Evolutionary conservation across 1,284 basidiomycete species (phyloP), one percentile per base, ranked within the genome.

Genomic region (Coniophora puteana): DNA sequence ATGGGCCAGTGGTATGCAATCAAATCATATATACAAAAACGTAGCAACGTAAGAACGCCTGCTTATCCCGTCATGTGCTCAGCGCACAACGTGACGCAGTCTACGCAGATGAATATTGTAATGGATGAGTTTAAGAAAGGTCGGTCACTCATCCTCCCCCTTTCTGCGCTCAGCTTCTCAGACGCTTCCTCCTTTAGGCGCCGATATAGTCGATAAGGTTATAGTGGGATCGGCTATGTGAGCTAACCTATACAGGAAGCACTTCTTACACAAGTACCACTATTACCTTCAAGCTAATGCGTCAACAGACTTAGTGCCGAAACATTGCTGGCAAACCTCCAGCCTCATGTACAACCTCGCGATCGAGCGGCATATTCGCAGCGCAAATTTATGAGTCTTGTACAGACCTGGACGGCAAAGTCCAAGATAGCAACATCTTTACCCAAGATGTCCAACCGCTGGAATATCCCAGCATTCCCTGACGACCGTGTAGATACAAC

Each of bases 21-120:
- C 55, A 91, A 92, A n/a, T n/a, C n/a, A n/a, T n/a, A n/a, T n/a
- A n/a, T n/a, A n/a, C n/a, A n/a, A n/a, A n/a, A n/a, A n/a, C n/a
- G n/a, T n/a, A n/a, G n/a, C n/a, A n/a, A n/a, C n/a, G n/a, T 99
- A 60, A 99, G 99, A 57, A 99, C 96, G 1, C 96, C 96, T 4
- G 94, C 96, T 17, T 99, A 98, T 66, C 96, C 96, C 28, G 89
- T 94, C n/a, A 99, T 99, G 95, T 99, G 95, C 63, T 84, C 95
- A 24, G 99, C 96, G 12, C 96, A 99, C 68, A 99, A 99, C 57
- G 93, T 99, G 45, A 93, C 92, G 30, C 80, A 83, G 29, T 97
- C 93, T 11, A 99, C 95, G 2, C 92, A 97, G 68, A 87, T 88
- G 71, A 90, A n/a, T n/a, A n/a, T 99, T 50, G 94, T 98, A 76